Base-by-base conservation (phyloP, 371 early-diverging fungal genomes). In the Sporodiniella umbellata region DNA sequence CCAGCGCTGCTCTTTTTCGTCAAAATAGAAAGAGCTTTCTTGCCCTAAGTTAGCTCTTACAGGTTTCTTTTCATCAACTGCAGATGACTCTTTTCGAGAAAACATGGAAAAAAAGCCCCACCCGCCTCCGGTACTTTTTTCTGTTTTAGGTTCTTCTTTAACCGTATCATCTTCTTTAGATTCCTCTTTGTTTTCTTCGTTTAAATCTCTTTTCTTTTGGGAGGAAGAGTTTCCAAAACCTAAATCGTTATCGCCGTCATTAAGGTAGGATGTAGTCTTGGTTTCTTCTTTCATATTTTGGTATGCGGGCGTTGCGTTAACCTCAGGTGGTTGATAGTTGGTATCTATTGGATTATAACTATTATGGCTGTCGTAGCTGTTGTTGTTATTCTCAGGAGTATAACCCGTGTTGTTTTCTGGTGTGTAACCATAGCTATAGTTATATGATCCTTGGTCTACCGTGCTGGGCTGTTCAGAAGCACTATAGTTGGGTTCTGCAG, bases 41-140 rank as follows among this genome's bases (percentile, higher is more conserved):
- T 86, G 84, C 30, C 87, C 87, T 30, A 88, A 60, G 45, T 88
- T 85, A 11, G 89, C 89, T 56, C 68, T 70, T 24, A 78, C 75
- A 7, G 79, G 65, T 60, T 80, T 83, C 45, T 60, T 66, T 38
- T 69, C 74, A 7, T 67, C 61, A 23, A 64, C 56, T 3, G 51
- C 43, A 25, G 60, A 66, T 35, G 74, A 67, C 26, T 73, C 70
- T 11, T 68, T 58, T 15, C 72, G 64, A 51, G 74, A 70, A 48
- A 80, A 76, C 3, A 66, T 12, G 14, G 71, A 67, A 45, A 78
- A 76, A 5, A 79, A 40, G 35, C 81, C 72, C 83, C 80, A 83
- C 7, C 78, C 76, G 25, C 37, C 56, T n/a, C n/a, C n/a, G n/a
- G n/a, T n/a, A 38, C 52, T 22, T 12, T 56, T 56, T 18, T 48